phyloP scores from a whole-genome alignment of 179 eudicot species.

The Beta corolliflora region DNA sequence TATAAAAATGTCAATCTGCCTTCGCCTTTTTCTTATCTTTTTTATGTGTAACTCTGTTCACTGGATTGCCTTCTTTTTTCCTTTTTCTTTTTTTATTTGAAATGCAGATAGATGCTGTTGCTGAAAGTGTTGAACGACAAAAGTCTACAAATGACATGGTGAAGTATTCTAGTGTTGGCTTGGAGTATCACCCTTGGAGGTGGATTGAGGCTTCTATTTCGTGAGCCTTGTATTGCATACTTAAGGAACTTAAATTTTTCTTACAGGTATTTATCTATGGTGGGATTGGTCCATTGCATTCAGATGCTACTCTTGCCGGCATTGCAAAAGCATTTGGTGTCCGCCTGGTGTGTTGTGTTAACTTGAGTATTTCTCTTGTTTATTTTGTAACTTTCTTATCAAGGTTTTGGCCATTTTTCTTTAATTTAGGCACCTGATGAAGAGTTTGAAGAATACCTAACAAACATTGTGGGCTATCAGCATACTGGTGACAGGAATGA shows the following conservation, averaged over 20 bases:
- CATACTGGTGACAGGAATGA: constrained; percentile 83
- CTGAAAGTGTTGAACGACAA: constrained; percentile 79
- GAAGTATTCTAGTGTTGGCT: constrained; percentile 18
- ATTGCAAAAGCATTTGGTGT: constrained; percentile 98
- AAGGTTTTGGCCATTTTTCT: constrained; percentile 13
- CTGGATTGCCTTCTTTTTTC: neutral
- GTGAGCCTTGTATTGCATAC: neutral
- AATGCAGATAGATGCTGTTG: constrained; percentile 90
- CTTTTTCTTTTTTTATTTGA: neutral
- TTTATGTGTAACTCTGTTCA: constrained; percentile 4
- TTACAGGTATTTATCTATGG: constrained; percentile 92
- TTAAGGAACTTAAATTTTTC: constrained; percentile 17
- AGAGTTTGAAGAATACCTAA: constrained; percentile 89
- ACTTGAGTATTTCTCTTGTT: neutral
- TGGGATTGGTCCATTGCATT: constrained; percentile 89
- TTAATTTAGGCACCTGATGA: constrained; percentile 87
- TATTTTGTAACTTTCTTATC: neutral
- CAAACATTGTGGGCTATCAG: constrained; percentile 61
- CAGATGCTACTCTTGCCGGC: constrained; percentile 90
- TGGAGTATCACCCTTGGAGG: neutral
- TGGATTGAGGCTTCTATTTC: neutral
- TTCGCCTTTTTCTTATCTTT: neutral
- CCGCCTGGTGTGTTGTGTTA: constrained; percentile 56
- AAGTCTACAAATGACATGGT: constrained; percentile 85
- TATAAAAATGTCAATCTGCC: neutral